A percentile compares a stretch with the other conserved stretches of the same genome.
Evolutionary conservation across 257 asterid genomes (phyloP).

Genomic region (Solanum bulbocastanum): DNA sequence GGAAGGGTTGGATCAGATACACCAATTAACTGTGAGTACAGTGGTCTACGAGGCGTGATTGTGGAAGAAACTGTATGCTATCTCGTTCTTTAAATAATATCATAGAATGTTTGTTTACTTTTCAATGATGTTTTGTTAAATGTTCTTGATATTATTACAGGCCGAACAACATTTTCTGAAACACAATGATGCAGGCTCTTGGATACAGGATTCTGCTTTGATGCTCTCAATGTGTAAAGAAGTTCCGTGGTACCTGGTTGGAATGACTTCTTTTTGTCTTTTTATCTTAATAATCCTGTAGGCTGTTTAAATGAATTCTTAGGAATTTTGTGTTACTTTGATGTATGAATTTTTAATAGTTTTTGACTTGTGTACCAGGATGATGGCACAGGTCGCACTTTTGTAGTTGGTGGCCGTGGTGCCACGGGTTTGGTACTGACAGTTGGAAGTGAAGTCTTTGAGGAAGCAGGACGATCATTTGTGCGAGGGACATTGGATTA

Average conservation of each 20-base stretch:
- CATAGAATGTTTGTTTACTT: not conserved
- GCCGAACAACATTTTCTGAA: conserved; percentile 96
- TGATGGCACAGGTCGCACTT: conserved; percentile 84
- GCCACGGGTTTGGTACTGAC: conserved; percentile 92
- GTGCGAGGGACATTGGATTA: conserved; percentile 96
- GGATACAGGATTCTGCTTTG: conserved; percentile 98
- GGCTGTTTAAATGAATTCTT: not conserved
- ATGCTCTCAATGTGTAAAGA: conserved; percentile 97
- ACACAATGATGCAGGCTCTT: conserved; percentile 98
- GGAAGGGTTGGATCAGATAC: conserved; percentile 94
- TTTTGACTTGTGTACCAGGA: conserved; percentile 35
- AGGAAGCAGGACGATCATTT: conserved; percentile 90
- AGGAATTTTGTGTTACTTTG: not conserved
- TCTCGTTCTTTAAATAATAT: not conserved
- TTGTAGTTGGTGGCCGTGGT: conserved; percentile 90
- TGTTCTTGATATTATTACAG: conserved; percentile 28
- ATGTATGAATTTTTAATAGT: not conserved
- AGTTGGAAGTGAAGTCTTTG: conserved; percentile 87
- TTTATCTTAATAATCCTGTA: not conserved
- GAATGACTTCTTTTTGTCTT: conserved; percentile 9
- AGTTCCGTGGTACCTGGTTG: conserved; percentile 98
- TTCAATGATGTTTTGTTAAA: not conserved
- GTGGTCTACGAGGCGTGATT: conserved; percentile 92
- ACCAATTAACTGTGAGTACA: conserved; percentile 81
- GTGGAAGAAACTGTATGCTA: conserved; percentile 89